Evolutionary conservation across 352 stramenopile genomes (phyloP).

Genomic region (Elongisporangium prolatum): DNA sequence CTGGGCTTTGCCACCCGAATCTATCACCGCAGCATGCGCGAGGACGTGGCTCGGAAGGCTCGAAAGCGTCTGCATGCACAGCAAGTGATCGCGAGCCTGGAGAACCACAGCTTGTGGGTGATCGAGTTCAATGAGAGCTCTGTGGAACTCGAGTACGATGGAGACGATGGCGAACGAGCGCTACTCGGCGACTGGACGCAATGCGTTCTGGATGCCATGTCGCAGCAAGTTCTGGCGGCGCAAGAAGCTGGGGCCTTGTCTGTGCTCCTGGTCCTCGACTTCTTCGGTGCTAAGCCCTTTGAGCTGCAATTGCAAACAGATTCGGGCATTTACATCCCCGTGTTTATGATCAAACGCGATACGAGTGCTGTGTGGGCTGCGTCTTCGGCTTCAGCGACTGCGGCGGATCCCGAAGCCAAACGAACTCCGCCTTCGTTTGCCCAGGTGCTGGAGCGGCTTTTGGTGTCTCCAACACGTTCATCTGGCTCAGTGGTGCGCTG

Average conservation of each 20-base stretch:
- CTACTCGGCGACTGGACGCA: conserved; percentile 15
- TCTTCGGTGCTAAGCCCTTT: conserved; percentile 57
- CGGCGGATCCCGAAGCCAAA: neutral
- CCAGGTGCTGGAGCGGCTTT: conserved; percentile 9
- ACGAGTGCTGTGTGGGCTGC: conserved; percentile 10
- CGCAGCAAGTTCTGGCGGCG: conserved; percentile 40
- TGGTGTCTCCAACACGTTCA: conserved; percentile 4
- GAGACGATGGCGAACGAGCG: conserved; percentile 2
- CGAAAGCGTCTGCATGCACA: conserved; percentile 29
- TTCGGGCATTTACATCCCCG: conserved; percentile 60
- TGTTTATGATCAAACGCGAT: conserved; percentile 48
- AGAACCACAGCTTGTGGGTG: conserved; percentile 37
- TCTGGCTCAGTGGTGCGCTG: conserved; percentile 7
- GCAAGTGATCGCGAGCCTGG: conserved; percentile 13
- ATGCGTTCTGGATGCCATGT: conserved; percentile 33
- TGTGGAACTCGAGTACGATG: conserved; percentile 6
- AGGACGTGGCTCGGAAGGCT: conserved; percentile 5
- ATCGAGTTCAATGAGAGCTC: conserved; percentile 34
- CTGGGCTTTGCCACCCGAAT: conserved; percentile 48
- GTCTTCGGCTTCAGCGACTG: conserved; percentile 2
- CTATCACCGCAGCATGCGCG: conserved; percentile 42
- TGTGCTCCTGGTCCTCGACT: conserved; percentile 56
- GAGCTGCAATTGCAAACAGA: conserved; percentile 39
- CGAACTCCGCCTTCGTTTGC: neutral
- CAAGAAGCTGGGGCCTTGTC: conserved; percentile 54